phyloP scores from a whole-genome alignment of 1,284 basidiomycete genomes.

The Chalciporus piperatoides region DNA sequence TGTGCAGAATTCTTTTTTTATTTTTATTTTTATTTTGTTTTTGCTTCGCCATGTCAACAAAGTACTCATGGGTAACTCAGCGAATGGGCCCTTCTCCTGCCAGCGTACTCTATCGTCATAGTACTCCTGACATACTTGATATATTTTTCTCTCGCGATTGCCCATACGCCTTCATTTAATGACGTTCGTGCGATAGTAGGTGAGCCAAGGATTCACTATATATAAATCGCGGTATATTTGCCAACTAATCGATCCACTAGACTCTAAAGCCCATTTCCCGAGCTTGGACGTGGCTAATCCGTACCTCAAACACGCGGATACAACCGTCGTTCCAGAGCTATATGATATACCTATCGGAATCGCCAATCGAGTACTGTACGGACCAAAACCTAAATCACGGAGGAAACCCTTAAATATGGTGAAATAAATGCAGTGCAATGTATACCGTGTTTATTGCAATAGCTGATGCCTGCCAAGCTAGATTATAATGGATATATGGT shows the following conservation, averaged over 20 bases:
- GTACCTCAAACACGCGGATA: slow-evolving; percentile 46
- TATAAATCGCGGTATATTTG: slow-evolving; percentile 13
- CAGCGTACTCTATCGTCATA: slow-evolving; percentile 72
- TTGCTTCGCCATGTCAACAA: slow-evolving; percentile 12
- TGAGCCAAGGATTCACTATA: slow-evolving; percentile 30
- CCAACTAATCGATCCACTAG: slow-evolving; percentile 36
- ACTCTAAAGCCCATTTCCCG: slow-evolving; percentile 51
- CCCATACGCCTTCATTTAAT: slow-evolving; percentile 66
- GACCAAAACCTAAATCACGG: slow-evolving; percentile 21
- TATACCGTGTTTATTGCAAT: slow-evolving; percentile 1
- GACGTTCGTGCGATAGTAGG: slow-evolving; percentile 66
- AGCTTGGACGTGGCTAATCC: slow-evolving; percentile 36
- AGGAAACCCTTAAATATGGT: slow-evolving; percentile 24
- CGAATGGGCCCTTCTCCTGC: slow-evolving; percentile 85
- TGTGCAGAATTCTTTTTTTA: slow-evolving; percentile 34
- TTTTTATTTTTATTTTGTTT: too few relatives aligned
- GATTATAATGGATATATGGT: slow-evolving; percentile 18
- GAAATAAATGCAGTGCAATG: slow-evolving; percentile 10
- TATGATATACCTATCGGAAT: slow-evolving; percentile 82
- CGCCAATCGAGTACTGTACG: slow-evolving; percentile 70
- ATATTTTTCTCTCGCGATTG: slow-evolving; percentile 74
- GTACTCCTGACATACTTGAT: slow-evolving; percentile 74
- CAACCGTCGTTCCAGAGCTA: slow-evolving; percentile 54
- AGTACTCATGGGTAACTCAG: slow-evolving; percentile 38
- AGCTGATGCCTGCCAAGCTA: slow-evolving; percentile 2